Conservation (phyloP, 768 basidiomycete genomes). For the Russula virescens region DNA sequence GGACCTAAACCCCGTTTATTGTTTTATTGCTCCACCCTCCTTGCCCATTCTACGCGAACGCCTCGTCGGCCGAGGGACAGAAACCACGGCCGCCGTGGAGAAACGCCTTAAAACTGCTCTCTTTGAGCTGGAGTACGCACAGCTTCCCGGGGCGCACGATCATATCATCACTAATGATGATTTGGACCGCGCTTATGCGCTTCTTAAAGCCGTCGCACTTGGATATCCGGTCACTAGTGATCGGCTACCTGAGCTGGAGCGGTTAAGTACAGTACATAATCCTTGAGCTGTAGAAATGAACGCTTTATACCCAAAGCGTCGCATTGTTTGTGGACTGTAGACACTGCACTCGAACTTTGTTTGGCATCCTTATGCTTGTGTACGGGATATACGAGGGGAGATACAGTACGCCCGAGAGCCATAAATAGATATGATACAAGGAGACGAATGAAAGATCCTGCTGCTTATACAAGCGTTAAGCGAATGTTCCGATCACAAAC, state of each 20-base stretch:
- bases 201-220: conserved; percentile 72
- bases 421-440: conserved; percentile 10
- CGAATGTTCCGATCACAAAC: conserved; percentile 29
- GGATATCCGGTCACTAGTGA: conserved; percentile 62
- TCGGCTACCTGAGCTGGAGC: conserved; percentile 58
- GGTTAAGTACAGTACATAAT: conserved; percentile 29
- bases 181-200: conserved; percentile 70
- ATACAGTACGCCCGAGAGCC: not conserved
- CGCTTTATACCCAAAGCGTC: not conserved
- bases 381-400: not conserved
- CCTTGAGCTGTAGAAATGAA: not conserved
- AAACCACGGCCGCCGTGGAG: conserved; percentile 63
- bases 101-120: conserved; percentile 74
- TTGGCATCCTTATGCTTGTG: not conserved
- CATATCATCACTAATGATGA: conserved; percentile 88
- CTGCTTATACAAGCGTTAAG: not conserved
- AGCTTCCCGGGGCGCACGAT: conserved; percentile 68
- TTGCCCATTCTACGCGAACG: conserved; percentile 63
- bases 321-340: not conserved
- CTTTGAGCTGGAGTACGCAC: conserved; percentile 79
- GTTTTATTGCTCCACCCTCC: conserved; percentile 89
- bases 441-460: not conserved
- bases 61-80: conserved; percentile 77
- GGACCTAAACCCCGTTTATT: conserved; percentile 73
- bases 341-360: not conserved